Conservation (phyloP, 139 green algal genomes). For the Haematococcus sp. region DNA sequence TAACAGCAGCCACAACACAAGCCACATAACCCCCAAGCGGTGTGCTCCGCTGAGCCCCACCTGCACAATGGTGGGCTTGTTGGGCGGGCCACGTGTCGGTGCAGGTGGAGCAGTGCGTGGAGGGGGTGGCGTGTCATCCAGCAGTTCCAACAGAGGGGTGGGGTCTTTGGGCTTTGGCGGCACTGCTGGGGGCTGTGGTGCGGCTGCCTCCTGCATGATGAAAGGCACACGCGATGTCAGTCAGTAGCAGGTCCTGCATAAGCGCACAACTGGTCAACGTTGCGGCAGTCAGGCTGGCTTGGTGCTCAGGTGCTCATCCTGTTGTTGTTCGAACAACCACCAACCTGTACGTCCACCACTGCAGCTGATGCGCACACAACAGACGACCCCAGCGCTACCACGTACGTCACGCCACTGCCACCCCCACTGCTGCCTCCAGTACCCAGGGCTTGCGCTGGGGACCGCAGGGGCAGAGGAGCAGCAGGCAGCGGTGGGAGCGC, state of each 20-base stretch:
- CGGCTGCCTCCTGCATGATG: not conserved
- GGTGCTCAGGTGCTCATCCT: too few species aligned
- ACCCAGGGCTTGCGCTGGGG: slow-evolving; percentile 14
- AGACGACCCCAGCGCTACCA: slow-evolving; percentile 17
- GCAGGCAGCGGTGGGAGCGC: slow-evolving; percentile 30
- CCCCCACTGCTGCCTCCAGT: slow-evolving; percentile 4
- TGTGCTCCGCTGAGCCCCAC: not conserved
- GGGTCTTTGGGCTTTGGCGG: not conserved
- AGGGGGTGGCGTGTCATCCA: not conserved
- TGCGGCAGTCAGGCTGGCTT: too few species aligned
- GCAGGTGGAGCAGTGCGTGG: not conserved
- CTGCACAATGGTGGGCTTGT: not conserved
- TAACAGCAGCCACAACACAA: too few species aligned
- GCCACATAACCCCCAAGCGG: too few species aligned
- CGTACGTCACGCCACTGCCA: slow-evolving; percentile 18
- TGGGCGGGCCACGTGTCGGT: not conserved
- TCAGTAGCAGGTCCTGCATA: not conserved
- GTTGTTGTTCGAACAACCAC: too few species aligned
- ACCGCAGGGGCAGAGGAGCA: slow-evolving; percentile 28
- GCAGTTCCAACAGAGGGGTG: not conserved
- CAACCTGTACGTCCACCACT: too few species aligned
- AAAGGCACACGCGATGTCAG: too few species aligned
- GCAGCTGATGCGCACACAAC: too few species aligned
- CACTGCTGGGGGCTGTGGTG: not conserved
- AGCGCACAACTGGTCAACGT: too few species aligned